phyloP scores from a whole-genome alignment of 2,329 filamentous ascomycete genomes.

The Cercospora sp. region DNA sequence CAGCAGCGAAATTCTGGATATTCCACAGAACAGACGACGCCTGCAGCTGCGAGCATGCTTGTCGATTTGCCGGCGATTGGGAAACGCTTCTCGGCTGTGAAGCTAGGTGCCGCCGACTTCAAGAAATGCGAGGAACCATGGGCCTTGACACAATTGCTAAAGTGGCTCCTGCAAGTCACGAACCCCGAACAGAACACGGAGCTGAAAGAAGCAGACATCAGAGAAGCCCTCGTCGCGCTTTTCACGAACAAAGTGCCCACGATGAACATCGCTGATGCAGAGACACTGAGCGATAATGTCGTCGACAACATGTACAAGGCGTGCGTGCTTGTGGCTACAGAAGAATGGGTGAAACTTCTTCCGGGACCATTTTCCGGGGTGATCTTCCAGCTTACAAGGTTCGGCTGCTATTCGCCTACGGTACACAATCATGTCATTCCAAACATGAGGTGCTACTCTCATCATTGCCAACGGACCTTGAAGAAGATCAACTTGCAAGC shows the following conservation, averaged over 20 bases:
- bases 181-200: slow-evolving; percentile 77
- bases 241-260: slow-evolving; percentile 96
- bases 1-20: slow-evolving; percentile 41
- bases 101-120: slow-evolving; percentile 78
- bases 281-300: slow-evolving; percentile 76
- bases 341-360: slow-evolving; percentile 97
- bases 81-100: slow-evolving; percentile 78
- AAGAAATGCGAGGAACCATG: slow-evolving; percentile 85
- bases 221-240: slow-evolving; percentile 81
- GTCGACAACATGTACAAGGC: slow-evolving; percentile 77
- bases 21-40: slow-evolving; percentile 44
- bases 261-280: slow-evolving; percentile 97
- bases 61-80: slow-evolving; percentile 37
- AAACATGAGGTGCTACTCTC: slow-evolving; percentile 79
- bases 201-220: slow-evolving; percentile 77
- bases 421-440: slow-evolving; percentile 68
- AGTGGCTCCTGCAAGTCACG: slow-evolving; percentile 84
- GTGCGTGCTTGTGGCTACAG: slow-evolving; percentile 77
- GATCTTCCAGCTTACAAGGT: slow-evolving; percentile 86
- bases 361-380: slow-evolving; percentile 80
- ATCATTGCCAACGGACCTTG: slow-evolving; percentile 88
- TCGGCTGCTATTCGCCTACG: slow-evolving; percentile 85
- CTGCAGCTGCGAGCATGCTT: slow-evolving; percentile 33
- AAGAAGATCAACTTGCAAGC: slow-evolving; percentile 90
- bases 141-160: slow-evolving; percentile 83